Evolutionary conservation across 306 rosid genomes (phyloP).

Genomic region (Sphenostylis stenocarpa): DNA sequence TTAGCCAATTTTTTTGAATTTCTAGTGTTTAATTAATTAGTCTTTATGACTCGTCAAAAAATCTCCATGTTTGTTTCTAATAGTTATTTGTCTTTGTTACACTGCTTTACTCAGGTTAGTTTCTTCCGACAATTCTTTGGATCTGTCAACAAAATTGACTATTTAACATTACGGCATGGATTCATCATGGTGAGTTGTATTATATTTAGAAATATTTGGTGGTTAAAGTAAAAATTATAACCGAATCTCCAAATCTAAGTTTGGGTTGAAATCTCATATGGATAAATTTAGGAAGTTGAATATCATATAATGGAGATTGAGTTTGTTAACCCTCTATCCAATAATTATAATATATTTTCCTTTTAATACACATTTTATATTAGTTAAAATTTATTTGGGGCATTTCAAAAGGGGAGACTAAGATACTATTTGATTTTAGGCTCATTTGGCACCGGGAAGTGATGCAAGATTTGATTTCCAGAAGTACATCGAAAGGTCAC

Average conservation of each 20-base stretch:
- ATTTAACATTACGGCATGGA: slow-evolving; percentile 78
- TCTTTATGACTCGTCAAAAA: not conserved
- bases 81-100: not conserved
- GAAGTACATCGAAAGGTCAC: slow-evolving; percentile 71
- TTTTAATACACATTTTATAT: no score
- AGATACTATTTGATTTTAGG: slow-evolving; percentile 45
- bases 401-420: not conserved
- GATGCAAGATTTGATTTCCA: slow-evolving; percentile 68
- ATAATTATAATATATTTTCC: no score
- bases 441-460: slow-evolving; percentile 75
- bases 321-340: no score
- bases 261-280: no score
- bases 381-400: no score
- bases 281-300: no score
- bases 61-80: not conserved
- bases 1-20: not conserved
- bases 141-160: slow-evolving; percentile 74
- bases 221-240: no score
- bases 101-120: slow-evolving; percentile 51
- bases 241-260: no score
- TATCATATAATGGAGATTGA: no score
- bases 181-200: slow-evolving; percentile 61
- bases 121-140: slow-evolving; percentile 82
- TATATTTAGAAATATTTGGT: not conserved
- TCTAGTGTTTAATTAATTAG: not conserved